phyloP scores from a whole-genome alignment of 169 alveolate species.

The Plasmodium yoelii region DNA sequence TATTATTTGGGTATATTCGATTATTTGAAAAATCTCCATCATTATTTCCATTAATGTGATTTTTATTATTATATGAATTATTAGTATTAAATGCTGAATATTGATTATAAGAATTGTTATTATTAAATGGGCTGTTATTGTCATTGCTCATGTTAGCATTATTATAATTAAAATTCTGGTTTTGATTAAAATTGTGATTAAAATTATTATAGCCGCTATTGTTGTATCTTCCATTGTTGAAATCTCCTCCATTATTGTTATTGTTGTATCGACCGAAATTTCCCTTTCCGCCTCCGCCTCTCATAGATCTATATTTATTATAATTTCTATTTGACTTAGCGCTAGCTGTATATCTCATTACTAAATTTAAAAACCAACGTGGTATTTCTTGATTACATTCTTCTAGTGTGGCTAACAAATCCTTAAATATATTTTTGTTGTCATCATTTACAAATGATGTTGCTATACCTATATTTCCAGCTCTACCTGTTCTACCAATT shows the following conservation, averaged over 20 bases:
- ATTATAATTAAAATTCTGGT: conserved; percentile 14
- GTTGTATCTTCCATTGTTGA: conserved; percentile 16
- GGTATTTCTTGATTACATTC: conserved; percentile 86
- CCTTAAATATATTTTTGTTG: conserved; percentile 91
- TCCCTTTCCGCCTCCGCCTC: conserved; percentile 6
- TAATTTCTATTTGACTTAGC: conserved; percentile 56
- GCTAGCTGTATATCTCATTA: conserved; percentile 75
- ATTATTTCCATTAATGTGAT: conserved; percentile 1
- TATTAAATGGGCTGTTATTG: conserved; percentile 46
- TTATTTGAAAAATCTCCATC: conserved; percentile 17
- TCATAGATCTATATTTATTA: conserved; percentile 21
- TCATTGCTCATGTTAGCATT: conserved; percentile 3
- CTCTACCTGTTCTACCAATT: conserved; percentile 99
- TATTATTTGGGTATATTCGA: conserved; percentile 20
- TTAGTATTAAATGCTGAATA: conserved; percentile 10
- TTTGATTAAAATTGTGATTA: no score
- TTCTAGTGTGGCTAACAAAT: conserved; percentile 85
- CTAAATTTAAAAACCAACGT: conserved; percentile 84
- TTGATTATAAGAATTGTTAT: conserved; percentile 28
- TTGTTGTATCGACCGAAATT: no score
- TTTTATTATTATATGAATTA: conserved; percentile 19
- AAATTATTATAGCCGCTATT: conserved; percentile 20
- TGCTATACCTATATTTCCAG: conserved; percentile 98
- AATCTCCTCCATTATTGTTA: no score
- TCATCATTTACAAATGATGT: conserved; percentile 94